Evolutionary conservation across 257 asterid genomes (phyloP).

Genomic region (Plantago ovata): DNA sequence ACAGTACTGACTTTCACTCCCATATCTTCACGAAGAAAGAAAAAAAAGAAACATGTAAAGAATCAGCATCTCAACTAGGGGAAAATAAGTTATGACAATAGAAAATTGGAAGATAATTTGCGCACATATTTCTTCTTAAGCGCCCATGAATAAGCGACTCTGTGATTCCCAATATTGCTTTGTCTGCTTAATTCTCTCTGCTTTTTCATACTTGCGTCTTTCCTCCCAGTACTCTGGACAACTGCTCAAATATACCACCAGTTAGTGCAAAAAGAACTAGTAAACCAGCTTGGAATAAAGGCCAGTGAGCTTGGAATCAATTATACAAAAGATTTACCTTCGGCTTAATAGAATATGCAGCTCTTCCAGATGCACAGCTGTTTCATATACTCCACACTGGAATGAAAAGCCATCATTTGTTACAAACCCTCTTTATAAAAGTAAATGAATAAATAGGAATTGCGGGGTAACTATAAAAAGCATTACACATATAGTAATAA

Average conservation of each 20-base stretch:
- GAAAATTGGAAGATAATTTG: no score
- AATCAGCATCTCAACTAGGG: no score
- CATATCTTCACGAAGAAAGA: no score
- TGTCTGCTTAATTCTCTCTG: conserved; percentile 63
- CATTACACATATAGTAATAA: no score
- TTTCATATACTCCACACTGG: conserved; percentile 72
- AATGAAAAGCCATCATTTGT: background rate
- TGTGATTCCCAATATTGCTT: conserved; percentile 94
- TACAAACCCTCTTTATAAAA: no score
- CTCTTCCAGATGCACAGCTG: conserved; percentile 79
- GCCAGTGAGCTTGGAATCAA: no score
- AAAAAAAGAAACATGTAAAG: no score
- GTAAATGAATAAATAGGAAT: no score
- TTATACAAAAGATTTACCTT: conserved; percentile 37
- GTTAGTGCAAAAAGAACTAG: conserved; percentile 2
- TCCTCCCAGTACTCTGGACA: conserved; percentile 79
- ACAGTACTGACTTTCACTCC: no score
- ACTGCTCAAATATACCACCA: conserved; percentile 32
- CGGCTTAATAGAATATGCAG: conserved; percentile 61
- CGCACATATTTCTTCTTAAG: conserved; percentile 26
- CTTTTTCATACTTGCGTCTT: conserved; percentile 59
- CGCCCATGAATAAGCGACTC: conserved; percentile 66
- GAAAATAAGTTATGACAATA: background rate
- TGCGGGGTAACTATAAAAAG: no score
- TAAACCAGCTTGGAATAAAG: background rate